Conservation (phyloP, 179 eudicot species). For the Silene noctiflora region DNA sequence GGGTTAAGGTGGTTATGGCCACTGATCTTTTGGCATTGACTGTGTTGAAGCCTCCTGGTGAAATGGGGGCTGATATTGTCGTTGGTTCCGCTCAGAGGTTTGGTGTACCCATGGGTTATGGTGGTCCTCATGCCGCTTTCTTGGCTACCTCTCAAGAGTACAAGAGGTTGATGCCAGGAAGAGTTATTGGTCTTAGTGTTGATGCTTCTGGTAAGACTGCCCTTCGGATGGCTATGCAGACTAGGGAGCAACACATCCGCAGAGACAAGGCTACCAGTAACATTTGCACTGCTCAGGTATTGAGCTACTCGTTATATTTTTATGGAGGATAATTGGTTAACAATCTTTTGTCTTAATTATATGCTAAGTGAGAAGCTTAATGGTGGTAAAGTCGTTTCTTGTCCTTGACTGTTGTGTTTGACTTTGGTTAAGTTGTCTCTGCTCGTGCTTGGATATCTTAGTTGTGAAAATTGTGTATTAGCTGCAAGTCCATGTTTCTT, state of each 20-base stretch:
- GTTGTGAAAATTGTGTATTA: not conserved
- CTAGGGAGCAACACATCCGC: slow-evolving; percentile 94
- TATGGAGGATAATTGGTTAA: too few species aligned
- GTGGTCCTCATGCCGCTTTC: slow-evolving; percentile 99
- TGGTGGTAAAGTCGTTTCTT: not conserved
- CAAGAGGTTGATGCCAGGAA: slow-evolving; percentile 98
- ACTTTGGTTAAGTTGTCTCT: not conserved
- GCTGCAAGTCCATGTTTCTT: slow-evolving; percentile 9
- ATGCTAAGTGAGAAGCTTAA: not conserved
- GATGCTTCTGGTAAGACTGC: slow-evolving; percentile 88
- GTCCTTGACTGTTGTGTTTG: not conserved
- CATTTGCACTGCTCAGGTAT: slow-evolving; percentile 97
- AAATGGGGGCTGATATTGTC: slow-evolving; percentile 86
- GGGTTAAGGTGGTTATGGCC: slow-evolving; percentile 93
- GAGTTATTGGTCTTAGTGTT: slow-evolving; percentile 87
- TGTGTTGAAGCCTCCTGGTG: slow-evolving; percentile 92
- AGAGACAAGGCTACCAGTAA: slow-evolving; percentile 97
- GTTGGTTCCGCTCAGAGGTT: slow-evolving; percentile 97
- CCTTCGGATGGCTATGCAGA: slow-evolving; percentile 98
- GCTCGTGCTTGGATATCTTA: not conserved
- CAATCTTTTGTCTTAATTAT: not conserved
- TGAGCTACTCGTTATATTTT: slow-evolving; percentile 20
- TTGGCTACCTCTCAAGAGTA: slow-evolving; percentile 95
- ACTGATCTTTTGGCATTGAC: slow-evolving; percentile 89
- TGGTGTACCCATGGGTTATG: slow-evolving; percentile 98